Evolutionary conservation across 2,329 filamentous ascomycete species (phyloP).

Genomic region (Colletotrichum liaoningense): DNA sequence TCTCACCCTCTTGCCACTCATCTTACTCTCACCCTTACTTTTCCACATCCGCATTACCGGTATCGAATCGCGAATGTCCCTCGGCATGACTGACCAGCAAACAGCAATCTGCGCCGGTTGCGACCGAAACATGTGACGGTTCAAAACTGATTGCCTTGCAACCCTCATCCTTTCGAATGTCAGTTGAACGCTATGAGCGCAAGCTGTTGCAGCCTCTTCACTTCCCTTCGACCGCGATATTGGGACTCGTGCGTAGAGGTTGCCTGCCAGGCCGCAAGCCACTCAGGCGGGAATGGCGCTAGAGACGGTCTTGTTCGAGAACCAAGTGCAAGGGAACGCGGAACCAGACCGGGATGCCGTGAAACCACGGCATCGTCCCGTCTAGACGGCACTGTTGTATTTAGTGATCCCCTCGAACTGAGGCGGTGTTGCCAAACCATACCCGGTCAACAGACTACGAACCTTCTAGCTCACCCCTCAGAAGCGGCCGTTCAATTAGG

Average conservation of each 20-base stretch:
- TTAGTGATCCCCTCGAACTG: background rate
- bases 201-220: background rate
- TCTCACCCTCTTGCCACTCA: background rate
- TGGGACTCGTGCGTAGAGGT: background rate
- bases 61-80: background rate
- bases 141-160: no score
- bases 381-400: background rate
- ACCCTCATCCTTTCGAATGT: background rate
- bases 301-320: background rate
- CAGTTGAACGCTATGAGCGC: background rate
- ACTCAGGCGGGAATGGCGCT: no score
- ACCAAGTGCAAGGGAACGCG: background rate
- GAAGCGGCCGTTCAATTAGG: conserved; percentile 14
- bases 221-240: background rate
- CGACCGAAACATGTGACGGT: background rate
- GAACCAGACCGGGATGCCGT: background rate
- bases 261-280: background rate
- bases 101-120: background rate
- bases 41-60: no score
- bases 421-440: background rate
- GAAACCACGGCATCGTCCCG: background rate
- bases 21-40: background rate
- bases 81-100: background rate
- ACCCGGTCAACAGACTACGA: background rate
- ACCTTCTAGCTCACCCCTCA: background rate